Conservation (phyloP, 2,329 filamentous ascomycete species). For the Clonostachys rhizophaga region DNA sequence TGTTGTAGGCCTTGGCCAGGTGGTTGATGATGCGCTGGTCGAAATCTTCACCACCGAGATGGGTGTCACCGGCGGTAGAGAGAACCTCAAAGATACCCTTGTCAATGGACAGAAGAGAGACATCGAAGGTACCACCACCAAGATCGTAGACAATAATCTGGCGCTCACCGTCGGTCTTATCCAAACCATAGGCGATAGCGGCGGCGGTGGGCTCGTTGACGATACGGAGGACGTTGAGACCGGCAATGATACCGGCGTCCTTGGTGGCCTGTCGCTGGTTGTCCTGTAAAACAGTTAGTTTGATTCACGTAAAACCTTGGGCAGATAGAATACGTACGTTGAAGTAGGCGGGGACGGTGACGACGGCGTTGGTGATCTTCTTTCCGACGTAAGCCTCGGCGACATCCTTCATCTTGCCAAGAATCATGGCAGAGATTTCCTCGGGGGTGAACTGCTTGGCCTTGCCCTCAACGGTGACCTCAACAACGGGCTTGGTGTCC, state of each 20-base stretch:
- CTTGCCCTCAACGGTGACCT: constrained; percentile 62
- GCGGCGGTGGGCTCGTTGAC: constrained; percentile 96
- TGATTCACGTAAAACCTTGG: not conserved
- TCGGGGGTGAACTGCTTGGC: constrained; percentile 75
- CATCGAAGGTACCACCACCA: constrained; percentile 92
- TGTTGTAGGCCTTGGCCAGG: constrained; percentile 98
- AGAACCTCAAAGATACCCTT: constrained; percentile 91
- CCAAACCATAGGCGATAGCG: constrained; percentile 89
- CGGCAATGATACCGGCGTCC: constrained; percentile 88
- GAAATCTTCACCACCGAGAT: constrained; percentile 98
- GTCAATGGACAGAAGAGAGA: constrained; percentile 87
- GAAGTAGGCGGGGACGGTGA: constrained; percentile 97
- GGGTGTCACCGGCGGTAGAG: constrained; percentile 93
- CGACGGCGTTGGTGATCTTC: constrained; percentile 82
- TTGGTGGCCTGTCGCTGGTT: constrained; percentile 96
- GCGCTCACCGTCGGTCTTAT: constrained; percentile 78
- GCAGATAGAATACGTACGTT: constrained; percentile 44
- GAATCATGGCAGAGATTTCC: constrained; percentile 76
- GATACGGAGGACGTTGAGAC: constrained; percentile 91
- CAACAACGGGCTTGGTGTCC: constrained; percentile 83
- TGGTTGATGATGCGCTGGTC: constrained; percentile 96
- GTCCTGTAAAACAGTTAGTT: constrained; percentile 43
- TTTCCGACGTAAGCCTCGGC: constrained; percentile 76
- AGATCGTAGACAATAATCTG: constrained; percentile 93
- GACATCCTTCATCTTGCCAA: constrained; percentile 81